Evolutionary conservation across 2,329 filamentous ascomycete species (phyloP).

Genomic region (Epichloe scottii): DNA sequence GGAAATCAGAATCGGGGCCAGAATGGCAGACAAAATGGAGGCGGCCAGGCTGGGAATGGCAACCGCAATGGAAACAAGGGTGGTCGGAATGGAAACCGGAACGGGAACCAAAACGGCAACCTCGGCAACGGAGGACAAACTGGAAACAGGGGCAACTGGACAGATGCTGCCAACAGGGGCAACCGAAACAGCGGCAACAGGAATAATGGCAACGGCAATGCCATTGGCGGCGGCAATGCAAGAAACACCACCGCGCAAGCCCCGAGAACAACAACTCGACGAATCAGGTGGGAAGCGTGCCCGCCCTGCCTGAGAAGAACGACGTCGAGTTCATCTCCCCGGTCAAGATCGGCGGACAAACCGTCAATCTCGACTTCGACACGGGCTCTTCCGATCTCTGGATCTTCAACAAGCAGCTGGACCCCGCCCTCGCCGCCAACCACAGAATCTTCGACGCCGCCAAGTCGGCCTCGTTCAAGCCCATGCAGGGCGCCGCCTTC

Average conservation of each 20-base stretch:
- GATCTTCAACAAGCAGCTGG: slow-evolving; percentile 31
- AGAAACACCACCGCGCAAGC: neutral
- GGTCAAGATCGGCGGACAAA: slow-evolving; percentile 12
- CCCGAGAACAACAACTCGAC: neutral
- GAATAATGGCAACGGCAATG: neutral
- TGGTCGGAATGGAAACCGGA: neutral
- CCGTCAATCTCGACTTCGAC: slow-evolving; percentile 12
- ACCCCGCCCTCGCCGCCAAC: slow-evolving; percentile 20
- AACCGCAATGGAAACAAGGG: neutral
- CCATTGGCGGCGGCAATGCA: neutral
- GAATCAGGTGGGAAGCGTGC: neutral
- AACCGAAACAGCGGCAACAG: neutral
- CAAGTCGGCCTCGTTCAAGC: slow-evolving; percentile 25
- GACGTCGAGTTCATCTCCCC: slow-evolving; percentile 9
- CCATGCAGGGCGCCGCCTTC: slow-evolving; percentile 27
- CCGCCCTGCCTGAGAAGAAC: slow-evolving; percentile 3
- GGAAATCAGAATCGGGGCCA: neutral
- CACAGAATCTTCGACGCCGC: slow-evolving; percentile 27
- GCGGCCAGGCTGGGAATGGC: neutral
- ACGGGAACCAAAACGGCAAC: slow-evolving; percentile 31
- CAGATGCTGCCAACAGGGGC: neutral
- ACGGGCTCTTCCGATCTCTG: slow-evolving; percentile 17
- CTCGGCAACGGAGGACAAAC: slow-evolving; percentile 8
- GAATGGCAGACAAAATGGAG: too few relatives aligned
- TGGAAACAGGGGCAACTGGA: neutral